phyloP scores from a whole-genome alignment of 768 basidiomycete species.

The Trametes villosa region DNA sequence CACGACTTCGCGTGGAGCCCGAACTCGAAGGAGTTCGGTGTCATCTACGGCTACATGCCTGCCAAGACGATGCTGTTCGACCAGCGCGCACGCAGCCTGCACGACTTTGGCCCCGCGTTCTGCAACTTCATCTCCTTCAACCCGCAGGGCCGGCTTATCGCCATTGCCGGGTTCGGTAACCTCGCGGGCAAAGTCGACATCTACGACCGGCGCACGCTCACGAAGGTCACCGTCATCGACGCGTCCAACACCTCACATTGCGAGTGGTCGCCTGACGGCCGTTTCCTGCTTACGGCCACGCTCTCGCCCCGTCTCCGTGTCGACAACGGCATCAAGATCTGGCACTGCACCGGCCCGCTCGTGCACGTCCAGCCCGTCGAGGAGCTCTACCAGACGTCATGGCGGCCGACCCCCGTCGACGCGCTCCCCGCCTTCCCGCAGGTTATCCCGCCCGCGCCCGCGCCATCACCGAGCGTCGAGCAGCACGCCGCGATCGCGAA shows the following conservation, averaged over 20 bases:
- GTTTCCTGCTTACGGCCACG: constrained; percentile 91
- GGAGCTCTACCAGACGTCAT: constrained; percentile 88
- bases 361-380: constrained; percentile 81
- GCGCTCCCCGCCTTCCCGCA: constrained; percentile 68
- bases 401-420: constrained; percentile 78
- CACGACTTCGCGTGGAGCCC: constrained; percentile 97
- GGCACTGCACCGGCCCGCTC: constrained; percentile 90
- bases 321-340: constrained; percentile 96
- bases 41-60: constrained; percentile 98
- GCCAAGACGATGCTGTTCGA: constrained; percentile 93
- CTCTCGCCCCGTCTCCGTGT: constrained; percentile 95
- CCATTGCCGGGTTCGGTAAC: constrained; percentile 95
- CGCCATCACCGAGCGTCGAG: constrained; percentile 61
- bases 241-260: constrained; percentile 94
- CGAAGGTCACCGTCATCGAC: constrained; percentile 77
- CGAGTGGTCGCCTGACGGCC: constrained; percentile 94
- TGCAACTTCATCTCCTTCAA: constrained; percentile 95
- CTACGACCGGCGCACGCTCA: constrained; percentile 85
- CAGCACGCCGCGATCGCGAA: constrained; percentile 54
- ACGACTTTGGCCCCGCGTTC: constrained; percentile 90
- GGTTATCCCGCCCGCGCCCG: constrained; percentile 68
- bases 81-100: constrained; percentile 81
- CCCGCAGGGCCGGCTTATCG: constrained; percentile 86
- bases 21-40: constrained; percentile 94
- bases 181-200: constrained; percentile 93